These are phyloP conservation scores for Sporothrix euskadiensis DNA, from an alignment of 2,329 filamentous ascomycete species.

Conservation along the genomic window DNA sequence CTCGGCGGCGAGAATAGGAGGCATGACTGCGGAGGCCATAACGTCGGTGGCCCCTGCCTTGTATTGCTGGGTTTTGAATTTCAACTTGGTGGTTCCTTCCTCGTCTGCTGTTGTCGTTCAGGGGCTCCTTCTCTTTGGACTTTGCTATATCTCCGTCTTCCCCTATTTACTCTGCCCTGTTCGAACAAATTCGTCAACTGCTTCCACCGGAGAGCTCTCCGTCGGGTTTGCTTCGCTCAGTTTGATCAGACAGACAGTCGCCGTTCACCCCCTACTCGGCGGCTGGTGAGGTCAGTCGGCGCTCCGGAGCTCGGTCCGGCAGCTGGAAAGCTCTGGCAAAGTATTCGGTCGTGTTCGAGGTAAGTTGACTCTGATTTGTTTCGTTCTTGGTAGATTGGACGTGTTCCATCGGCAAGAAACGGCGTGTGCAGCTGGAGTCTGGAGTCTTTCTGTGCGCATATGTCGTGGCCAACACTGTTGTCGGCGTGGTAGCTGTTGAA, in stretches of 20 bases:
- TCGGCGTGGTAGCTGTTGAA: background rate
- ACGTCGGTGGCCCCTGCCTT: background rate
- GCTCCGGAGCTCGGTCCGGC: constrained; percentile 2
- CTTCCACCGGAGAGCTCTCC: background rate
- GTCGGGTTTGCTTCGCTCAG: background rate
- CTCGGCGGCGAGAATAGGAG: background rate
- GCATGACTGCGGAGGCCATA: background rate
- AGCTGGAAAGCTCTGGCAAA: background rate
- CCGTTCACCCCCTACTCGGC: background rate
- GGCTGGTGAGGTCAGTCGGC: background rate
- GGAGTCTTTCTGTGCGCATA: background rate
- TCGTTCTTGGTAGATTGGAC: background rate
- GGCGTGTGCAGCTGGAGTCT: background rate
- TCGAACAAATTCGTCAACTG: background rate
- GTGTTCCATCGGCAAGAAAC: constrained; percentile 13
- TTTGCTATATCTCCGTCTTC: background rate
- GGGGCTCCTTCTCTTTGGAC: background rate
- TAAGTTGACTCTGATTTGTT: background rate
- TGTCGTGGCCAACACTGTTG: background rate
- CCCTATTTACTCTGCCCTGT: background rate
- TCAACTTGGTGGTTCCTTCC: background rate
- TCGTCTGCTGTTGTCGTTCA: background rate
- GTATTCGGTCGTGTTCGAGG: background rate
- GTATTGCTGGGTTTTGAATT: background rate
- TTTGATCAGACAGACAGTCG: background rate